Evolutionary conservation across 192 early-diverging fungal genomes (phyloP).

Genomic region (Kappamyces sp.): DNA sequence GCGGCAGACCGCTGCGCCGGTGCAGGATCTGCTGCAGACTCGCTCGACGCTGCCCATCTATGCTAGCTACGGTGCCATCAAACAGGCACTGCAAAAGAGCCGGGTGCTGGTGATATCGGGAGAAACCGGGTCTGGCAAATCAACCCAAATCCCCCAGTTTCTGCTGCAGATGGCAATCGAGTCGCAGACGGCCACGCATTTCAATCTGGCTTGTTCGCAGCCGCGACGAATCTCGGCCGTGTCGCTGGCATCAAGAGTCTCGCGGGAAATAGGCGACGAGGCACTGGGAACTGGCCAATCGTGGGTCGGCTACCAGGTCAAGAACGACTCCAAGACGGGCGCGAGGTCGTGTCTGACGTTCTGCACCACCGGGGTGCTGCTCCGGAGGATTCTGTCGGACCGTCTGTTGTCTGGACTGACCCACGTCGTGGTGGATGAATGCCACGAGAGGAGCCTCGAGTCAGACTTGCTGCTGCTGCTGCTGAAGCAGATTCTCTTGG

Average conservation of each 20-base stretch:
- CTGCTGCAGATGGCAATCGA: conserved; percentile 54
- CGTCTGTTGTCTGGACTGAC: conserved; percentile 48
- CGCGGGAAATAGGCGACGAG: conserved; percentile 63
- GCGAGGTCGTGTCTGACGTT: conserved; percentile 60
- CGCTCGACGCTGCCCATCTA: neutral
- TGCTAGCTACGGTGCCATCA: neutral
- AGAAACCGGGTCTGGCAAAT: conserved; percentile 63
- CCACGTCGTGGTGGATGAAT: conserved; percentile 72
- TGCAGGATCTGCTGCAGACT: neutral
- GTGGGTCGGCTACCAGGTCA: conserved; percentile 70
- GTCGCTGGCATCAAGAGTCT: conserved; percentile 73
- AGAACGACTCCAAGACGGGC: conserved; percentile 51
- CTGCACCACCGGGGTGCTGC: conserved; percentile 71
- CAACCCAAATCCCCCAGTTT: conserved; percentile 78
- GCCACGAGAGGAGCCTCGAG: conserved; percentile 71
- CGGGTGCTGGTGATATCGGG: conserved; percentile 70
- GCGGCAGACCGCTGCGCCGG: too few relatives aligned
- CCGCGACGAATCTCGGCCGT: conserved; percentile 75
- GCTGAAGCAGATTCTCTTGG: conserved; percentile 17
- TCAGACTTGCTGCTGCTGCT: conserved; percentile 71
- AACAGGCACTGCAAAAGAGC: conserved; percentile 15
- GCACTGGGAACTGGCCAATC: conserved; percentile 43
- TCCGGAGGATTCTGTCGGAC: conserved; percentile 62
- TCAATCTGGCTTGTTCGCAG: conserved; percentile 51
- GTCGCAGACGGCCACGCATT: conserved; percentile 20